Percentiles rank a stretch among this genome's conserved stretches.
phyloP scores from a whole-genome alignment of 257 asterid genomes.

The Pogostemon cablin region DNA sequence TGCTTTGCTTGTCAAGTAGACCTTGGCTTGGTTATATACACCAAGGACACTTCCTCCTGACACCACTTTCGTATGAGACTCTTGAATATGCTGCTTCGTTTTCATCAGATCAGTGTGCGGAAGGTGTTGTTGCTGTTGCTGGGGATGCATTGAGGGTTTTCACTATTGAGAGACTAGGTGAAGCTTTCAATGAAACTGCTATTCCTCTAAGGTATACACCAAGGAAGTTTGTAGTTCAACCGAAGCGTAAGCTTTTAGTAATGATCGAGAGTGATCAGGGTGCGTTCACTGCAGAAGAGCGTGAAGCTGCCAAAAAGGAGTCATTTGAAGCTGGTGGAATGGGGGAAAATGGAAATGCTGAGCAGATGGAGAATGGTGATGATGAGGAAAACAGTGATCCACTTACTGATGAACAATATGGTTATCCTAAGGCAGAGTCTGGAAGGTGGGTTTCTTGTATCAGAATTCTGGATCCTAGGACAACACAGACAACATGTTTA shows the following conservation, averaged over 20 bases:
- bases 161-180: conserved; percentile 94
- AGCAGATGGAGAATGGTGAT: conserved; percentile 84
- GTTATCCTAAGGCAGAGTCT: conserved; percentile 95
- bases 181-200: conserved; percentile 90
- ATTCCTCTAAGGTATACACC: conserved; percentile 96
- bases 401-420: conserved; percentile 94
- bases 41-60: conserved; percentile 95
- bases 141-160: conserved; percentile 98
- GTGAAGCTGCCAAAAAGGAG: conserved; percentile 88
- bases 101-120: conserved; percentile 98
- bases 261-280: conserved; percentile 98
- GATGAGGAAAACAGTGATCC: conserved; percentile 85
- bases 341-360: conserved; percentile 76
- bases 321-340: conserved; percentile 80
- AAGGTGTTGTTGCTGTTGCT: conserved; percentile 99
- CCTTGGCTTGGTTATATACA: conserved; percentile 99
- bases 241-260: conserved; percentile 79
- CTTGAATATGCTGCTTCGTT: conserved; percentile 98
- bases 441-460: conserved; percentile 97
- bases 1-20: conserved; percentile 98
- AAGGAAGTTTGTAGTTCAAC: conserved; percentile 86
- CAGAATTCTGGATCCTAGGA: conserved; percentile 92
- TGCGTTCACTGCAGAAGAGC: conserved; percentile 93
- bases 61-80: conserved; percentile 92
- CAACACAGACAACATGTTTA: conserved; percentile 81